Evolutionary conservation across 2,329 filamentous ascomycete species (phyloP).

Genomic region (Colletotrichum liaoningense): DNA sequence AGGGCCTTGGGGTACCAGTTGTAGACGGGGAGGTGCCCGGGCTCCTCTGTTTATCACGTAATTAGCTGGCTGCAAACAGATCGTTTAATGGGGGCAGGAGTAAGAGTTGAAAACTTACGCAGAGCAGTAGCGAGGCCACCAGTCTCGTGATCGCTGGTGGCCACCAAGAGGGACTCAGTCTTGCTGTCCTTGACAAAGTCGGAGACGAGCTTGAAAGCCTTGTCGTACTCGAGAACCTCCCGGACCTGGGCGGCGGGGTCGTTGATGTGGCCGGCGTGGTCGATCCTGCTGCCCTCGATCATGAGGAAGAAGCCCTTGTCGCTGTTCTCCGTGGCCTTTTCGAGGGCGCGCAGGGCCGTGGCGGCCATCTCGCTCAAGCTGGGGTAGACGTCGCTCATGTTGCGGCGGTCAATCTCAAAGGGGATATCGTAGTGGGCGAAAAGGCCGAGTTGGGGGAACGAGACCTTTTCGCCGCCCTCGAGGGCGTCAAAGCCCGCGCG

Average conservation of each 20-base stretch:
- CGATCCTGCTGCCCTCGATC: constrained; percentile 97
- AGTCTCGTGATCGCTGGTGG: constrained; percentile 96
- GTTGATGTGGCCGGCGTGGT: constrained; percentile 91
- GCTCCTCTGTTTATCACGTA: constrained; percentile 54
- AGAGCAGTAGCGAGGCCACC: constrained; percentile 87
- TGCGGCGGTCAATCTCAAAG: constrained; percentile 90
- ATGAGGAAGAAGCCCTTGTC: constrained; percentile 98
- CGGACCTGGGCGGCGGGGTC: constrained; percentile 87
- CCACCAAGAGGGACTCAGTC: constrained; percentile 83
- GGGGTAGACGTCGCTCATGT: constrained; percentile 83
- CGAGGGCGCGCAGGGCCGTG: constrained; percentile 83
- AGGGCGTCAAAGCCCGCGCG: constrained; percentile 82
- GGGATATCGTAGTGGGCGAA: constrained; percentile 88
- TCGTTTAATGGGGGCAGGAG: not conserved
- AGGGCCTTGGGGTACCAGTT: constrained; percentile 87
- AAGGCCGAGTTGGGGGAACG: constrained; percentile 87
- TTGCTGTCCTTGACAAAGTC: constrained; percentile 84
- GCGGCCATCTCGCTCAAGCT: constrained; percentile 91
- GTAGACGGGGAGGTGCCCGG: constrained; percentile 66
- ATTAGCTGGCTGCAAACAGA: constrained; percentile 54
- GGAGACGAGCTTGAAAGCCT: constrained; percentile 82
- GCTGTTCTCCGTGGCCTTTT: constrained; percentile 82
- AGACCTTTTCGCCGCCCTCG: constrained; percentile 72
- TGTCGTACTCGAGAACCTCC: constrained; percentile 96
- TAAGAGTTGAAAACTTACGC: constrained; percentile 60